Evolutionary conservation across 2,329 filamentous ascomycete genomes (phyloP).

Genomic region (Colletotrichum sansevieriae): DNA sequence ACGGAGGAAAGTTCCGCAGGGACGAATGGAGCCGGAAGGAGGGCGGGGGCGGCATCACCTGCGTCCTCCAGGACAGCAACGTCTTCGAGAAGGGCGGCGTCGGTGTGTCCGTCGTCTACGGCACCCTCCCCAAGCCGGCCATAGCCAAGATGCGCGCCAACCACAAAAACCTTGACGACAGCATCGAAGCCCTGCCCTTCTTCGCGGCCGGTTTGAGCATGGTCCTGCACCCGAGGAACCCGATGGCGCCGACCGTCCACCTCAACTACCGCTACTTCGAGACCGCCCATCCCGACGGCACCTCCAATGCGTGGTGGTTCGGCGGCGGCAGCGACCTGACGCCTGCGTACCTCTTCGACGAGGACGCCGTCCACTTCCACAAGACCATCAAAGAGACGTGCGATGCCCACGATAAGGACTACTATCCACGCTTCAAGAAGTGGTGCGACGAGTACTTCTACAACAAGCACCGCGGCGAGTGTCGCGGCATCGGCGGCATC

Average conservation of each 20-base stretch:
- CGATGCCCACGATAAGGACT: conserved; percentile 91
- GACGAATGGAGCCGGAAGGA: conserved; percentile 91
- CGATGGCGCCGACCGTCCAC: conserved; percentile 97
- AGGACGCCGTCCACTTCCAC: conserved; percentile 98
- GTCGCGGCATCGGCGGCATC: conserved; percentile 91
- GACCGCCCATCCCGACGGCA: conserved; percentile 87
- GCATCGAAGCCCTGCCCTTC: conserved; percentile 87
- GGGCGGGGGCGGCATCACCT: conserved; percentile 93
- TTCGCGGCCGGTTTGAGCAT: conserved; percentile 95
- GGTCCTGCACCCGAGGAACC: conserved; percentile 93
- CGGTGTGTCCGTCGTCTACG: conserved; percentile 95
- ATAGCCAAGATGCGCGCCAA: conserved; percentile 95
- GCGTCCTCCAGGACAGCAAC: conserved; percentile 94
- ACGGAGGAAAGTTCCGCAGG: conserved; percentile 83
- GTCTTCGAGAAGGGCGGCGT: conserved; percentile 98
- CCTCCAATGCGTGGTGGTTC: conserved; percentile 95
- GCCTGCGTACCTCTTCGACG: conserved; percentile 93
- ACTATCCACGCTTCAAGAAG: conserved; percentile 95
- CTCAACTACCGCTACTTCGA: conserved; percentile 99
- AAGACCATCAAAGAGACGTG: conserved; percentile 91
- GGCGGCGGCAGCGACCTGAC: conserved; percentile 96
- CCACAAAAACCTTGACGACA: conserved; percentile 87
- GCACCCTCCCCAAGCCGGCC: conserved; percentile 85
- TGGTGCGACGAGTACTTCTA: conserved; percentile 99
- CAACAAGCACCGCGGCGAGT: conserved; percentile 90